These are phyloP conservation scores for Malus hybrid DNA, from an alignment of 331 rosid species.

Conservation along the genomic window DNA sequence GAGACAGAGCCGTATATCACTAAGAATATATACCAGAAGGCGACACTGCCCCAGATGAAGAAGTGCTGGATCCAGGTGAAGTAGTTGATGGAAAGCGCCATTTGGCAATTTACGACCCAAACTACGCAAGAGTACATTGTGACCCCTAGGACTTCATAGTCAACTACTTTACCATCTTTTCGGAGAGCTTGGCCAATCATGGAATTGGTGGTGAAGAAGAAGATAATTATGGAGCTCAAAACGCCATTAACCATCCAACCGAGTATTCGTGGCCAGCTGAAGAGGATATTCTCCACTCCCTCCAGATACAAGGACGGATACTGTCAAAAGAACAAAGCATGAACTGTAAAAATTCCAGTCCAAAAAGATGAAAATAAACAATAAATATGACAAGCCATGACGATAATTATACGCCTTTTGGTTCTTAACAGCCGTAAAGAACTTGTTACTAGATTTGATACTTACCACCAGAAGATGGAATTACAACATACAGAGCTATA, in stretches of 20 bases:
- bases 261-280: constrained; percentile 67
- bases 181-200: constrained; percentile 54
- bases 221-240: constrained; percentile 57
- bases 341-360: neutral
- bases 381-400: neutral
- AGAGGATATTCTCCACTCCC: constrained; percentile 66
- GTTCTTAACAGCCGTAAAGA: too few relatives aligned
- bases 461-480: too few relatives aligned
- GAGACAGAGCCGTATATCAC: constrained; percentile 53
- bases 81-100: constrained; percentile 80
- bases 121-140: constrained; percentile 68
- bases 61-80: constrained; percentile 91
- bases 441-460: too few relatives aligned
- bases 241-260: constrained; percentile 80
- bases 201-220: constrained; percentile 54
- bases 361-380: neutral
- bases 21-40: constrained; percentile 61
- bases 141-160: constrained; percentile 59
- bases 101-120: constrained; percentile 86
- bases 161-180: constrained; percentile 59
- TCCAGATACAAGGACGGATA: constrained; percentile 57
- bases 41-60: constrained; percentile 82
- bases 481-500: neutral
- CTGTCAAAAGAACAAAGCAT: constrained; percentile 26
- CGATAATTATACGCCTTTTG: too few relatives aligned